phyloP scores from a whole-genome alignment of 176 grass and related monocot genomes.

The Luzula sylvatica region DNA sequence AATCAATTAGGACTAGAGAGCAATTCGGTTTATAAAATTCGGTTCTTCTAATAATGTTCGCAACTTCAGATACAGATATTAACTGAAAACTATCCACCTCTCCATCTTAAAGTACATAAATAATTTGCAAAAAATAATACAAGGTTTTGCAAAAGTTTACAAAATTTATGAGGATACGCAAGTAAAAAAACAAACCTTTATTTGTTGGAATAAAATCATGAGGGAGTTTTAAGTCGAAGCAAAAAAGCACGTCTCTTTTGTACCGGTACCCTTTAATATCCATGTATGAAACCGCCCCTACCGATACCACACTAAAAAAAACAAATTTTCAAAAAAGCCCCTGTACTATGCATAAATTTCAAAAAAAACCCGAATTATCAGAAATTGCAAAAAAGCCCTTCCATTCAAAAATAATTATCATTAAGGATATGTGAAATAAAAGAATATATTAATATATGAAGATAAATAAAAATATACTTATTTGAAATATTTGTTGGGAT shows the following conservation, averaged over 20 bases:
- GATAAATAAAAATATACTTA: constrained; percentile 31
- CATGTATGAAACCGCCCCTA: constrained; percentile 66
- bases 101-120: constrained; percentile 45
- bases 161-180: too few relatives aligned
- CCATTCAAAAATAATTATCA: constrained; percentile 2
- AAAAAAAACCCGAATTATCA: too few relatives aligned
- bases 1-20: constrained; percentile 70
- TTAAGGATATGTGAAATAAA: neutral
- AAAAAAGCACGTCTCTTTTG: constrained; percentile 96
- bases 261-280: constrained; percentile 76
- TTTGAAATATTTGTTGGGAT: constrained; percentile 69
- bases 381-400: too few relatives aligned
- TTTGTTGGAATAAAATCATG: constrained; percentile 68
- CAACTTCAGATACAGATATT: constrained; percentile 49
- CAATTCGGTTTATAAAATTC: constrained; percentile 75
- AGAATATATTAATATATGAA: neutral
- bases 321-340: neutral
- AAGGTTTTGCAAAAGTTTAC: too few relatives aligned
- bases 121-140: neutral
- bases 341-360: too few relatives aligned
- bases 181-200: constrained; percentile 39
- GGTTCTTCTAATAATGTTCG: constrained; percentile 55
- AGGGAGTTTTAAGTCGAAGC: constrained; percentile 81
- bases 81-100: constrained; percentile 91
- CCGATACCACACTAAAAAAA: constrained; percentile 51